phyloP scores from a whole-genome alignment of 768 basidiomycete species.

The Myochromella boudieri region DNA sequence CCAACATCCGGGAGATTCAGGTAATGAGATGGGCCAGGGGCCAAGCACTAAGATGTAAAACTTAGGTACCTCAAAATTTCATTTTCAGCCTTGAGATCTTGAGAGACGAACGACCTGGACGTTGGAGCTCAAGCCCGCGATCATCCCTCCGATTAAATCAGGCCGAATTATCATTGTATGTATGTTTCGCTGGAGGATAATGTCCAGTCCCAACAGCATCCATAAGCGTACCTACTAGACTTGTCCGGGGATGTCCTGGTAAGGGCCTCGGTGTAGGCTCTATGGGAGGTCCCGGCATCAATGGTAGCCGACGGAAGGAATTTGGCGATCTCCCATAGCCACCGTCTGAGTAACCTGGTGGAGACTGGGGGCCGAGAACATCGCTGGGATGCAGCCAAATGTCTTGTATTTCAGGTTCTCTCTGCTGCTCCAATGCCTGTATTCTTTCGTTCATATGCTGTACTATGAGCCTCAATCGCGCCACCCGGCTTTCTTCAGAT shows the following conservation, averaged over 20 bases:
- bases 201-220: no score
- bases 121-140: no score
- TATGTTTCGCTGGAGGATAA: no score
- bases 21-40: no score
- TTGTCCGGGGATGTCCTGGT: not conserved
- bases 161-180: no score
- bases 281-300: not conserved
- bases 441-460: slow-evolving; percentile 4
- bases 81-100: no score
- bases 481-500: not conserved
- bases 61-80: no score
- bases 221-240: no score
- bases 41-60: no score
- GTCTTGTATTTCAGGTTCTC: not conserved
- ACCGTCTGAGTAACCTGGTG: slow-evolving; percentile 1
- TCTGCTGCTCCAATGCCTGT: not conserved
- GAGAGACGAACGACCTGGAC: no score
- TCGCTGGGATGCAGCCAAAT: not conserved
- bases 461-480: not conserved
- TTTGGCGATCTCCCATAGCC: not conserved
- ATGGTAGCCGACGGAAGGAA: not conserved
- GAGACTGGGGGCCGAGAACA: not conserved
- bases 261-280: not conserved
- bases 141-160: no score
- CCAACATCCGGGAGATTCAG: no score